Evolutionary conservation across 306 rosid genomes (phyloP), one percentile per base, ranked within the genome.

Genomic region (Oemleria cerasiformis): DNA sequence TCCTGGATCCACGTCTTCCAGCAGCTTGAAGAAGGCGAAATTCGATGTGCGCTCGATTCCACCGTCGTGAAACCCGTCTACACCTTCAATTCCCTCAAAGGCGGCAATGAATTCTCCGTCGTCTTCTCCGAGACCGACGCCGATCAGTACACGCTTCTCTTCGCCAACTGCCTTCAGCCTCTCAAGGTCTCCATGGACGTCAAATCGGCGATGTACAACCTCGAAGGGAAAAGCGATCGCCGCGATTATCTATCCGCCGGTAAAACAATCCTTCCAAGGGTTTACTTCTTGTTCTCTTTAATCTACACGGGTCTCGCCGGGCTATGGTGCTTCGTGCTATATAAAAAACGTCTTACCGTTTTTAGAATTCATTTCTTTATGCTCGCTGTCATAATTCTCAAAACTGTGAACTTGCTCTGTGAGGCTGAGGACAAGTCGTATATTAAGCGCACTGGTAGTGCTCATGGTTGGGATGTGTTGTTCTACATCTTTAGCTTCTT

Each of bases 381-480:
- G 98, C 97, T 93, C 3, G 93, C 96, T 3, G 98, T 93, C 0
- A n/a, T 93, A 1, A 58, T 90, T 39, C 72, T 93, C 78, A 93
- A 93, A 45, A 86, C 93, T 0, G n/a, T 90, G 73, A 93, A 93
- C 60, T 82, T 93, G 6, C 65, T 90, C 12, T 93, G 96, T 3
- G 98, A 93, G 63, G 98, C 98, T 0, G 98, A 90, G 75, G 98
- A 93, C 54, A 93, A 93, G 71, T 87, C 96, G 16, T 90, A 87
- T 66, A 90, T 93, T 48, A 90, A 90, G 81, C 86, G 90, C 12
- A 90, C 94, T 9, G 98, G 98, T 1, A 87, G 84, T 45, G 98
- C 98, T 8, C 98, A 90, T 65, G 97, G 98, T n/a, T 93, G 98
- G 98, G 97, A 93, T 70, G 92, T 93, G 4, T 8, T 93, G 45